Evolutionary conservation across 371 early-diverging fungal species (phyloP), one percentile per base, ranked within the genome.

Genomic region (Rhizopus delemar): DNA sequence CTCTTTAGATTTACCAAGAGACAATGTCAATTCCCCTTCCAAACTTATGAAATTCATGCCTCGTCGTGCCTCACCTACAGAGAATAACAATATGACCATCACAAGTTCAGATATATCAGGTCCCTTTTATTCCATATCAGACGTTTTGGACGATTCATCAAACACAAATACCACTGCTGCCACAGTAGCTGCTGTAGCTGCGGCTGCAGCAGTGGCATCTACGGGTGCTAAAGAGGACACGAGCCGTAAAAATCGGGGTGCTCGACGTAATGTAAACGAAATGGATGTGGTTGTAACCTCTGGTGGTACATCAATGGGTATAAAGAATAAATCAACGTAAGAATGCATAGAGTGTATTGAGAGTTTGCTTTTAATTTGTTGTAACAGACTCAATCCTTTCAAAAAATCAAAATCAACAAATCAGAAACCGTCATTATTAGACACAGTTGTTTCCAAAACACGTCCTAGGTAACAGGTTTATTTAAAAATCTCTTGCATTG

Each of bases 81-180:
- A 13, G 8, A 36, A 41, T 11, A 33, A 36, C 33, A 38, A 55
- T 8, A 69, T 64, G 38, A 68, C 45, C 32, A 64, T 65, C 12
- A 57, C 73, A 8, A 35, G 60, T 0, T 57, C 62, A 15, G 80
- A 80, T 56, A 54, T 76, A 11, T 68, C 71, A 2, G 81, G 81
- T 1, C 81, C 81, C 0, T 80, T 77, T 56, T 80, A 75, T 62
- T 77, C 78, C 11, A 77, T 80, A 50, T 75, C 76, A 7, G 78
- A 80, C 49, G 81, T 79, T 1, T 43, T 79, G 34, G 69, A 70
- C 56, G 79, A 79, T 46, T 57, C 63, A 0, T 51, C 57, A 16
- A 38, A 55, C 5, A 53, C 56, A 3, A 56, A 65, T 11, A 53
- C 63, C 4, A 45, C 63, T 0, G 62, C 62, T 11, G 66, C 64